These are phyloP conservation scores for Neofusicoccum laricinum DNA, from an alignment of 2,329 filamentous ascomycete genomes.

Conservation along the genomic window DNA sequence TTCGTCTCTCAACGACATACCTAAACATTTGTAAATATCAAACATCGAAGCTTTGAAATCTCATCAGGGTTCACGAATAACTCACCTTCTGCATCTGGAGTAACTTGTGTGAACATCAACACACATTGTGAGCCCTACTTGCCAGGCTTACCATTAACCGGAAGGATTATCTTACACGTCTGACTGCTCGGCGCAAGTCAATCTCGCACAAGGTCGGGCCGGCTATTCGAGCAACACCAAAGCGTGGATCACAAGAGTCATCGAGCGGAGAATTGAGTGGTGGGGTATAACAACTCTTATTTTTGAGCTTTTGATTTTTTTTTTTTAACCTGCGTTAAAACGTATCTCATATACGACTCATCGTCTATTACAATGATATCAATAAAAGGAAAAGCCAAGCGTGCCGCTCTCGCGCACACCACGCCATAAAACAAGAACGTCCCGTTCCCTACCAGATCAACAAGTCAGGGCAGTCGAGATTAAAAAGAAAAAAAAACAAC, in stretches of 20 bases:
- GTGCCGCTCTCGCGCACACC: no score
- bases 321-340: not conserved
- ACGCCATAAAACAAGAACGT: not conserved
- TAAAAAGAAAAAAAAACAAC: no score
- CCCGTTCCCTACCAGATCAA: not conserved
- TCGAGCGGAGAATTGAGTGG: not conserved
- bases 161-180: no score
- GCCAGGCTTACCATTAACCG: no score
- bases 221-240: no score
- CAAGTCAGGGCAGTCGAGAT: no score
- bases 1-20: not conserved
- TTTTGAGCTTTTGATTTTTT: not conserved
- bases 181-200: no score
- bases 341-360: not conserved
- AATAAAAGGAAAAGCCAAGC: not conserved
- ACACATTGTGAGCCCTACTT: no score
- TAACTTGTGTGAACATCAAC: no score
- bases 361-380: conserved; percentile 8
- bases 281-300: not conserved
- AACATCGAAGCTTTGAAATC: not conserved
- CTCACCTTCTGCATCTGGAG: no score
- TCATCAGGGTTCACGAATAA: not conserved
- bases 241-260: no score
- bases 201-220: no score
- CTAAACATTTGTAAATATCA: not conserved